A percentile compares a stretch with the other conserved stretches of the same genome.
Conservation (phyloP, 2,329 filamentous ascomycete genomes). For the Ceratocystis papillata region DNA sequence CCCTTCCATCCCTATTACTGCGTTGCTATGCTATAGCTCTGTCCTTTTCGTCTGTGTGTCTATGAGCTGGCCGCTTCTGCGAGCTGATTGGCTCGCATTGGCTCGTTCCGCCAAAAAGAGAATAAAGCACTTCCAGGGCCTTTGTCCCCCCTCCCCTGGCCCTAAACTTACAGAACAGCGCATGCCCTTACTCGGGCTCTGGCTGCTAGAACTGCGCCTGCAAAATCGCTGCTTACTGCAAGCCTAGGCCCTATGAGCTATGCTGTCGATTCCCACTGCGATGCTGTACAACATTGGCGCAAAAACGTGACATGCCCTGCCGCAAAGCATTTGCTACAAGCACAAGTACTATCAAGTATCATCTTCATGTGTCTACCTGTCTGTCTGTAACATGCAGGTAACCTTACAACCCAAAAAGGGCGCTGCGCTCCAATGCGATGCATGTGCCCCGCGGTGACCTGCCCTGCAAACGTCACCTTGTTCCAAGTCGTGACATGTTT, state of each 20-base stretch:
- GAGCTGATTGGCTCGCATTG: neutral
- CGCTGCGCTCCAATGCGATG: neutral
- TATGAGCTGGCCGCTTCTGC: neutral
- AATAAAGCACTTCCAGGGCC: neutral
- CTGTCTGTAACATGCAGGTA: neutral
- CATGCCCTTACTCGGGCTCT: neutral
- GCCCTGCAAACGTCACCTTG: conserved; percentile 4
- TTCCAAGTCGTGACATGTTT: conserved; percentile 3
- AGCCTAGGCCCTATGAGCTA: neutral
- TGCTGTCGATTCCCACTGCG: neutral
- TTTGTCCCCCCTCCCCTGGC: no score
- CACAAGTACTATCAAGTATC: neutral
- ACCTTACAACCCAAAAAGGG: neutral
- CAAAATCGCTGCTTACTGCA: neutral
- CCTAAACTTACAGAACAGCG: no score
- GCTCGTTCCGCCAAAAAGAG: neutral
- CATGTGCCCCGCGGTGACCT: neutral
- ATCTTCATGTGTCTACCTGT: neutral
- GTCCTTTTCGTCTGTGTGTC: conserved; percentile 3
- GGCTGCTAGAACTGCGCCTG: neutral
- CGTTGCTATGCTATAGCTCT: neutral
- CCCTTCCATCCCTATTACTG: neutral
- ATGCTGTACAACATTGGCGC: neutral
- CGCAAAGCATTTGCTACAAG: neutral
- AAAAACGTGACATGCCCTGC: neutral